These are phyloP conservation scores for Colletotrichum caudatum DNA, from an alignment of 2,329 filamentous ascomycete genomes.

Conservation along the genomic window DNA sequence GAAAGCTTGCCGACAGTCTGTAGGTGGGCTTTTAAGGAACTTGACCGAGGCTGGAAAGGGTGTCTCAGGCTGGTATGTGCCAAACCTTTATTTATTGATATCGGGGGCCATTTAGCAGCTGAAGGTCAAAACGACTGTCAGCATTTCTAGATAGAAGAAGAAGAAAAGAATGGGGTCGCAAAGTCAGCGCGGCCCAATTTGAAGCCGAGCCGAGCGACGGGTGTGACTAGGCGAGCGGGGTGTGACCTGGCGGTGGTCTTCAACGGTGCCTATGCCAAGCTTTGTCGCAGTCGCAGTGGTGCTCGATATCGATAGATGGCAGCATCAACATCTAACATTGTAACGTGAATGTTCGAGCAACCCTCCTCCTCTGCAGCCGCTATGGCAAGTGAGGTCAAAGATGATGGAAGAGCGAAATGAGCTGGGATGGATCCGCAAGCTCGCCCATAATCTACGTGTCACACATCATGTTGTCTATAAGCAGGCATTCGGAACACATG, in stretches of 20 bases:
- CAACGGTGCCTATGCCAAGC: neutral
- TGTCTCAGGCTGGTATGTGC: neutral
- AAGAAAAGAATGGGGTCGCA: neutral
- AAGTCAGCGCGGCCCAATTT: slow-evolving; percentile 30
- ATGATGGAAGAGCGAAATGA: neutral
- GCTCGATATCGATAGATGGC: neutral
- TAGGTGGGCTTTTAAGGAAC: neutral
- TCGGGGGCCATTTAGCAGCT: neutral
- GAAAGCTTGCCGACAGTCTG: too few species aligned
- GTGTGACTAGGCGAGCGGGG: neutral
- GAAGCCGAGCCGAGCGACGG: neutral
- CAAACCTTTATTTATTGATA: neutral
- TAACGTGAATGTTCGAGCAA: neutral
- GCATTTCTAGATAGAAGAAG: neutral
- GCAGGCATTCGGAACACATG: neutral
- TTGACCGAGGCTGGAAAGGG: neutral
- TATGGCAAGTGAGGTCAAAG: neutral
- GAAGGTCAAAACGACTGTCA: neutral
- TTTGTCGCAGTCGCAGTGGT: neutral
- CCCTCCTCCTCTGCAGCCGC: neutral
- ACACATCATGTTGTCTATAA: neutral
- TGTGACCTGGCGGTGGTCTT: neutral
- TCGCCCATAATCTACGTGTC: neutral
- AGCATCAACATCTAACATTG: neutral
- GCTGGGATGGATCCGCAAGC: neutral